Conservation (phyloP, 345 rosid genomes). For the Durio zibethinus region DNA sequence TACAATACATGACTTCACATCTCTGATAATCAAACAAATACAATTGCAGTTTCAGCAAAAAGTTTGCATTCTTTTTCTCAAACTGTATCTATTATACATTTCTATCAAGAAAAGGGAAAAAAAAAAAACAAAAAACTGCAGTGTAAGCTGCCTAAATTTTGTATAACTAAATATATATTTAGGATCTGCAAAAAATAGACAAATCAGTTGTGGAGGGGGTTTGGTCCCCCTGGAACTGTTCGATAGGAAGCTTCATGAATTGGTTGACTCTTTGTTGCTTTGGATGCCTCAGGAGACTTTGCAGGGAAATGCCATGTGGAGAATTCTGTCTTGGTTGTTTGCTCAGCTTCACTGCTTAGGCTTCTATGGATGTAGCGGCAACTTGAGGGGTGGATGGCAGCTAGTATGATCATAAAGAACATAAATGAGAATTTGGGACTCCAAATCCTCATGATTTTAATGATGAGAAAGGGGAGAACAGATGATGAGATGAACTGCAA, state of each 20-base stretch:
- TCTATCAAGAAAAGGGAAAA: neutral
- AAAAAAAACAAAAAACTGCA: slow-evolving; percentile 3
- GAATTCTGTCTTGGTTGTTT: slow-evolving; percentile 10
- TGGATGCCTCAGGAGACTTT: slow-evolving; percentile 14
- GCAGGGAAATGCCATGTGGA: slow-evolving; percentile 13
- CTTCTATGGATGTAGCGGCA: slow-evolving; percentile 24
- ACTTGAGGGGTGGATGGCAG: slow-evolving; percentile 19
- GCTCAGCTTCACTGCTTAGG: slow-evolving; percentile 10
- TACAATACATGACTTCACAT: slow-evolving; percentile 8
- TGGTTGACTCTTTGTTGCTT: slow-evolving; percentile 19
- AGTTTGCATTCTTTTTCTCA: slow-evolving; percentile 9
- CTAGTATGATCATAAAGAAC: slow-evolving; percentile 25
- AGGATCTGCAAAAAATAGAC: neutral
- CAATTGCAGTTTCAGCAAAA: neutral
- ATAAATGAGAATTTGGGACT: slow-evolving; percentile 16
- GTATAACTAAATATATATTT: neutral
- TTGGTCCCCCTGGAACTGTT: slow-evolving; percentile 50
- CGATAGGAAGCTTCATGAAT: slow-evolving; percentile 41
- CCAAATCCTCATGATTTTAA: slow-evolving; percentile 17
- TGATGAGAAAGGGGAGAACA: neutral
- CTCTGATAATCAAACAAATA: slow-evolving; percentile 11
- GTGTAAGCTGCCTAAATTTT: slow-evolving; percentile 22
- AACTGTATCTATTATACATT: slow-evolving; percentile 26
- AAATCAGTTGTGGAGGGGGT: slow-evolving; percentile 57
- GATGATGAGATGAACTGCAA: neutral